Conservation (phyloP, 768 basidiomycete species). For the Gautieria morchelliformis region DNA sequence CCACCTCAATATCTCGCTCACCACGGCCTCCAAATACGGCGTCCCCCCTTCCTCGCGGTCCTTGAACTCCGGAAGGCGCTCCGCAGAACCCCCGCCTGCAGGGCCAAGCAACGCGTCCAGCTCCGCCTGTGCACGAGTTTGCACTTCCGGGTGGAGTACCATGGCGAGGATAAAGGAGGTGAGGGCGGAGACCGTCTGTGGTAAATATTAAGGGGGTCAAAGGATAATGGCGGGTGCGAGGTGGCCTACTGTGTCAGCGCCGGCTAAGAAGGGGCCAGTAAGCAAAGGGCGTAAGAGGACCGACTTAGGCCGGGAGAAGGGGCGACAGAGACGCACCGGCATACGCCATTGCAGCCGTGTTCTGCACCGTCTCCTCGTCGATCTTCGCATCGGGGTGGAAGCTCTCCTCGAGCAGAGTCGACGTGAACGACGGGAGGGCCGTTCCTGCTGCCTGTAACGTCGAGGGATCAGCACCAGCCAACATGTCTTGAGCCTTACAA, state of each 20-base stretch:
- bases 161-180: background rate
- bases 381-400: background rate
- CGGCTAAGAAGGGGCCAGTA: background rate
- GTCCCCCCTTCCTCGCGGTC: constrained; percentile 16
- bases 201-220: background rate
- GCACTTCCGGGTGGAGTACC: constrained; percentile 1
- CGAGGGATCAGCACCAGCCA: background rate
- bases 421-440: constrained; percentile 13
- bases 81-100: too few relatives aligned
- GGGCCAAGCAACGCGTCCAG: constrained; percentile 1
- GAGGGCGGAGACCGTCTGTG: constrained; percentile 8
- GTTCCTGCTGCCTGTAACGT: constrained; percentile 12
- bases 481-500: too few relatives aligned
- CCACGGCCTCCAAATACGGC: constrained; percentile 12
- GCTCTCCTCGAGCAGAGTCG: constrained; percentile 9
- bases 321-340: background rate
- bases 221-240: background rate
- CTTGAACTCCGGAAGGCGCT: constrained; percentile 17
- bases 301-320: background rate
- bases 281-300: background rate
- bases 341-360: background rate
- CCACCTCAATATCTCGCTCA: constrained; percentile 25
- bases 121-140: background rate
- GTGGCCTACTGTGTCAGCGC: background rate
- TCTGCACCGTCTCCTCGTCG: background rate